These are phyloP conservation scores for Blastobotrys apis DNA, from an alignment of 1,139 yeast genomes.

Conservation along the genomic window DNA sequence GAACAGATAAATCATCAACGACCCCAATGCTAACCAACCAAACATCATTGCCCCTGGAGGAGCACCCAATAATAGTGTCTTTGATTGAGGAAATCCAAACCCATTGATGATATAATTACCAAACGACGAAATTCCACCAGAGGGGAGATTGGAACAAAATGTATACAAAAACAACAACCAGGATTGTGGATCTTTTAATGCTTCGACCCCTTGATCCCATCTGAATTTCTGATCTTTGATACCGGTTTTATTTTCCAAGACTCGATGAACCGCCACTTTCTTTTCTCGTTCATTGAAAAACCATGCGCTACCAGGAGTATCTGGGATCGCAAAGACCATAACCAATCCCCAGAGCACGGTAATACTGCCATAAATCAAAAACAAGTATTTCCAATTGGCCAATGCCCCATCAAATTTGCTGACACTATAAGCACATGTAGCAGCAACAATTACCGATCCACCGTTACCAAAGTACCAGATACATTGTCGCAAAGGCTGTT, in stretches of 20 bases:
- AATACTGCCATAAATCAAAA: conserved; percentile 12
- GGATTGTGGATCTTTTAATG: conserved; percentile 29
- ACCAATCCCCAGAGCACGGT: conserved; percentile 37
- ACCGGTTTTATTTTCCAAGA: conserved; percentile 16
- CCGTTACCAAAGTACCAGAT: conserved; percentile 15
- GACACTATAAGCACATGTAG: conserved; percentile 12
- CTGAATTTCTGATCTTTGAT: conserved; percentile 46
- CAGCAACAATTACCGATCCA: conserved; percentile 11
- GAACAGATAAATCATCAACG: too few species aligned
- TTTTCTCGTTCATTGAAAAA: conserved; percentile 38
- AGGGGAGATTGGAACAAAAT: conserved; percentile 20
- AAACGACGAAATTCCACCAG: conserved; percentile 23
- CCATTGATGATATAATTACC: conserved; percentile 21
- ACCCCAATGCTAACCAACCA: too few species aligned
- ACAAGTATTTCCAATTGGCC: conserved; percentile 18
- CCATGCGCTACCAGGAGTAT: conserved; percentile 49
- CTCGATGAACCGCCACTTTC: conserved; percentile 12
- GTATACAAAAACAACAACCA: conserved; percentile 30
- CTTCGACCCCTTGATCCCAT: conserved; percentile 40
- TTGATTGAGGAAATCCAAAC: conserved; percentile 38
- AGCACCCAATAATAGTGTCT: conserved; percentile 39
- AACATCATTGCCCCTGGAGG: conserved; percentile 37
- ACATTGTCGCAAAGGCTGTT: conserved; percentile 14
- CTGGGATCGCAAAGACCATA: conserved; percentile 52
- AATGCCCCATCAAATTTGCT: conserved; percentile 14